phyloP scores from a whole-genome alignment of 495 filamentous ascomycete species.

The Halenospora varia region DNA sequence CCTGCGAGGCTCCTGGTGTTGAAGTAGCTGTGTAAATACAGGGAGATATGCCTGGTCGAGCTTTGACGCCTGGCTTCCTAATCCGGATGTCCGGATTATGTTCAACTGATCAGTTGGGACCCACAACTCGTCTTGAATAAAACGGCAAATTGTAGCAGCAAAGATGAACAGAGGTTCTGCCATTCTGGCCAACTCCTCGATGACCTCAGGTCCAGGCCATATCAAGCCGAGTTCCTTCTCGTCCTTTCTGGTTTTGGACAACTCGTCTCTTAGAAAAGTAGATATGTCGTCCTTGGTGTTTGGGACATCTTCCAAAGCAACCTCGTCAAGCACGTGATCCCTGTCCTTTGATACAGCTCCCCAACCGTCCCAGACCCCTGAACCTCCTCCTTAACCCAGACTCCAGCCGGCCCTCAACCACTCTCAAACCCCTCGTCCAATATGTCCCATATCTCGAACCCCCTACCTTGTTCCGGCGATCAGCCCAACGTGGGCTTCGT shows the following conservation, averaged over 20 bases:
- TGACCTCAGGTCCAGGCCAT: constrained; percentile 36
- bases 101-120: constrained; percentile 16
- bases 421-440: too few species aligned
- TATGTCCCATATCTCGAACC: too few species aligned
- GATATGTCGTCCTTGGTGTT: constrained; percentile 34
- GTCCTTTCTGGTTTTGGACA: constrained; percentile 12
- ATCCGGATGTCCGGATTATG: constrained; percentile 27
- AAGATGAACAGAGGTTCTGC: constrained; percentile 41
- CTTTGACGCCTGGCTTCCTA: constrained; percentile 22
- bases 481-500: too few species aligned
- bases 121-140: constrained; percentile 22
- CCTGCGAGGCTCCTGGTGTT: too few species aligned
- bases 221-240: constrained; percentile 9
- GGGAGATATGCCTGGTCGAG: constrained; percentile 32
- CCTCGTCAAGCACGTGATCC: too few species aligned
- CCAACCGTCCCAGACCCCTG: too few species aligned
- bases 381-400: too few species aligned
- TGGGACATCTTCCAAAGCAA: too few species aligned
- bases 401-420: too few species aligned
- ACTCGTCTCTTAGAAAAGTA: constrained; percentile 26
- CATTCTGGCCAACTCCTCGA: constrained; percentile 32
- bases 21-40: constrained; percentile 27
- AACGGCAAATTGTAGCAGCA: constrained; percentile 38
- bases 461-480: too few species aligned
- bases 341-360: too few species aligned